These are phyloP conservation scores for Vishniacozyma victoriae DNA, from an alignment of 768 basidiomycete species.

Conservation along the genomic window DNA sequence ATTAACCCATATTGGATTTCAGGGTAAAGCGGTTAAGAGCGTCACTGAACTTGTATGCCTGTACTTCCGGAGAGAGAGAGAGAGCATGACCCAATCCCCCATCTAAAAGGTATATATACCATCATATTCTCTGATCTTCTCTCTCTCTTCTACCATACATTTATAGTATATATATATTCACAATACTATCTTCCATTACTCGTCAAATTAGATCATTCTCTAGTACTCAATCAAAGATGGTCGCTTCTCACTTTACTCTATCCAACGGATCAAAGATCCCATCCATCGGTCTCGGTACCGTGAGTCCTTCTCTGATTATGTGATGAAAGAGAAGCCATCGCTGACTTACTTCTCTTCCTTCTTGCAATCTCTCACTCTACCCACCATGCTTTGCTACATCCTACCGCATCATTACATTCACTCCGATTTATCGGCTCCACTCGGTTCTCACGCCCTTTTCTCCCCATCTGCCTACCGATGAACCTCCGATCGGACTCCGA, in stretches of 20 bases:
- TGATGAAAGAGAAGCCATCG: neutral
- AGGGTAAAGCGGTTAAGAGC: too few species aligned
- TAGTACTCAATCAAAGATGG: slow-evolving; percentile 12
- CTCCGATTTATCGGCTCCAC: neutral
- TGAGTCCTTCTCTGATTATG: slow-evolving; percentile 17
- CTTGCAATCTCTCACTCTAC: neutral
- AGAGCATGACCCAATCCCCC: too few species aligned
- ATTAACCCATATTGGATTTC: too few species aligned
- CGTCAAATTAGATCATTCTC: slow-evolving; percentile 6
- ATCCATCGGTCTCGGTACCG: slow-evolving; percentile 61
- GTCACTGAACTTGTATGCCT: too few species aligned
- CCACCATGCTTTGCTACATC: neutral
- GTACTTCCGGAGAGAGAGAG: too few species aligned
- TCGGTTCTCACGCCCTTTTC: neutral
- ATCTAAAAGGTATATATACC: too few species aligned
- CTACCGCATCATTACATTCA: neutral
- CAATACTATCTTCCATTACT: slow-evolving; percentile 13
- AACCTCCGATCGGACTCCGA: neutral
- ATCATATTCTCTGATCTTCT: slow-evolving; percentile 10
- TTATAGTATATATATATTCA: slow-evolving; percentile 3
- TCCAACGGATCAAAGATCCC: slow-evolving; percentile 60
- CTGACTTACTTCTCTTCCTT: neutral
- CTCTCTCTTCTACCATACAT: neutral
- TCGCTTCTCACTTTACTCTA: slow-evolving; percentile 38
- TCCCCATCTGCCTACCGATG: neutral